Evolutionary conservation across 805 yeast species (phyloP).

Genomic region (Lachancea sp.): DNA sequence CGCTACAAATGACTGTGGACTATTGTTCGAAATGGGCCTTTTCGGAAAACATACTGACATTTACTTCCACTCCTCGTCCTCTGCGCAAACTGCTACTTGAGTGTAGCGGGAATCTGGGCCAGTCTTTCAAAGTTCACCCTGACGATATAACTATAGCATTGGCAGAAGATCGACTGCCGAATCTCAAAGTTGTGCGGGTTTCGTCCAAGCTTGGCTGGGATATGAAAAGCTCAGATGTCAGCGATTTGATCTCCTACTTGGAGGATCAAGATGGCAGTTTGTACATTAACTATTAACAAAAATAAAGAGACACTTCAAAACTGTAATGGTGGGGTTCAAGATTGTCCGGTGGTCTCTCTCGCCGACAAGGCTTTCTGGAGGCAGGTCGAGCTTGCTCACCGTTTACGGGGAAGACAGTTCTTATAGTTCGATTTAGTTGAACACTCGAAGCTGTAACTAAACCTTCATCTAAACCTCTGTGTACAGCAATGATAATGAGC

Average conservation of each 20-base stretch:
- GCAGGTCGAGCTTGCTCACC: too few relatives aligned
- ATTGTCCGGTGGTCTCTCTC: too few relatives aligned
- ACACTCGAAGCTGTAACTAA: too few relatives aligned
- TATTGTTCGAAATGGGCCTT: constrained; percentile 52
- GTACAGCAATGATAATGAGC: too few relatives aligned
- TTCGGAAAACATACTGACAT: constrained; percentile 39
- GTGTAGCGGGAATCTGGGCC: constrained; percentile 82
- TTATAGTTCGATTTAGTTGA: too few relatives aligned
- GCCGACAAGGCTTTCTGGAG: too few relatives aligned
- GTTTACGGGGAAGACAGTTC: too few relatives aligned
- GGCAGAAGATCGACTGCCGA: constrained; percentile 68
- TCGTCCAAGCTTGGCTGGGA: constrained; percentile 86
- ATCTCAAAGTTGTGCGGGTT: constrained; percentile 54
- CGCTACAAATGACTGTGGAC: constrained; percentile 70
- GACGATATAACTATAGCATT: constrained; percentile 83
- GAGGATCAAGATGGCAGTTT: constrained; percentile 76
- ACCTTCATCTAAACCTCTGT: too few relatives aligned
- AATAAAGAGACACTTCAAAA: constrained; percentile 1
- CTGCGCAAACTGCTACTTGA: constrained; percentile 62
- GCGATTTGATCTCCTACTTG: constrained; percentile 58
- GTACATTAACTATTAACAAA: constrained; percentile 40
- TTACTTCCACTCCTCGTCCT: constrained; percentile 28
- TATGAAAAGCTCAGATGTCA: constrained; percentile 51
- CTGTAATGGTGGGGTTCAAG: too few relatives aligned
- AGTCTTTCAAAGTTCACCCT: constrained; percentile 76